These are phyloP conservation scores for Coemansia erecta DNA, from an alignment of 192 early-diverging fungal species.

Conservation along the genomic window DNA sequence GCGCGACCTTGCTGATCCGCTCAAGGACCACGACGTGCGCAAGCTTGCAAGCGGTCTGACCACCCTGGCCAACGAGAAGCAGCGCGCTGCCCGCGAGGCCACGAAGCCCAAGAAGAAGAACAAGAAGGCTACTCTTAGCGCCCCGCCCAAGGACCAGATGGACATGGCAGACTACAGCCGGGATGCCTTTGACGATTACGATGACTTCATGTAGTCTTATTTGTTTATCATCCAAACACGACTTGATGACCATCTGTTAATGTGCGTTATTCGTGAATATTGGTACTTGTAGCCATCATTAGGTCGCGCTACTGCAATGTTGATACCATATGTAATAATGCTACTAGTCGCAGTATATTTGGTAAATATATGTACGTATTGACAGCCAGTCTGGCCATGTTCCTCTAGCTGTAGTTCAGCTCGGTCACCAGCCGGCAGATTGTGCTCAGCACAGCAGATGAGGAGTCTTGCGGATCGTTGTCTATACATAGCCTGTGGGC, in stretches of 20 bases:
- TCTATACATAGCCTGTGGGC: background rate
- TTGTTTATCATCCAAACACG: background rate
- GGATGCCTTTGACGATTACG: conserved; percentile 54
- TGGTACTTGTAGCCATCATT: too few relatives aligned
- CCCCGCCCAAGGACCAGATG: conserved; percentile 23
- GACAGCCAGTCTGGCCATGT: too few relatives aligned
- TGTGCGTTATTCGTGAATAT: too few relatives aligned
- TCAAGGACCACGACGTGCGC: conserved; percentile 65
- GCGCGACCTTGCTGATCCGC: conserved; percentile 60
- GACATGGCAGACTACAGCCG: conserved; percentile 57
- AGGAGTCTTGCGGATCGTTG: too few relatives aligned
- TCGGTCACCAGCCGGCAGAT: conserved; percentile 11
- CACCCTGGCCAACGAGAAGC: conserved; percentile 73
- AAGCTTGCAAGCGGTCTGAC: conserved; percentile 62
- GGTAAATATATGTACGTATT: too few relatives aligned
- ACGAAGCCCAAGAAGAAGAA: conserved; percentile 70
- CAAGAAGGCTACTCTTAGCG: conserved; percentile 48
- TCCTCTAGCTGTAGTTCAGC: conserved; percentile 6
- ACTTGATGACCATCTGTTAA: background rate
- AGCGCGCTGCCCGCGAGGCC: conserved; percentile 60
- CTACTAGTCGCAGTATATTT: too few relatives aligned
- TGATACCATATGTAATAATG: too few relatives aligned
- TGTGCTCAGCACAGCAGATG: too few relatives aligned
- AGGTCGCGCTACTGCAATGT: too few relatives aligned
- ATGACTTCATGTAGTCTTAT: conserved; percentile 57